Evolutionary conservation across 2,329 filamentous ascomycete species (phyloP), one percentile per base, ranked within the genome.

Genomic region (Apiospora pterosperma): DNA sequence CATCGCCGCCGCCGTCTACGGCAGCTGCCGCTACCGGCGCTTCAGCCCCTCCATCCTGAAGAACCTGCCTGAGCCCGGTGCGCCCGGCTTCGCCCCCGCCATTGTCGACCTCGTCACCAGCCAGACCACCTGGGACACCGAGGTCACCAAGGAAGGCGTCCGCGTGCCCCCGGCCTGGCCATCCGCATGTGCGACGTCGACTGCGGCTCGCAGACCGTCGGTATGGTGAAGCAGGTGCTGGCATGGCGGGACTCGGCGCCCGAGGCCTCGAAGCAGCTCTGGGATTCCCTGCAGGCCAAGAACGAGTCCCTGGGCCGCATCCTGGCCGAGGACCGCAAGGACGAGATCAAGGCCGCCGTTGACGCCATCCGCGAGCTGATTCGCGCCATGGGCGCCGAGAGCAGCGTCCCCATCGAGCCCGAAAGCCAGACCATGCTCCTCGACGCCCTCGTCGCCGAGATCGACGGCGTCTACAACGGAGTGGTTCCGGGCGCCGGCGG

Each of bases 121-220:
- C 64, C 79, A 78, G 4, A 72, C 76, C 4, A 78, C 79, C 28
- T 99, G 96, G 96, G 94, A 98, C 72, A 90, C 89, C 0, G 88
- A 93, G 72, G 88, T 96, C 60, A 78, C 80, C 36, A 90, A 92
- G 71, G 87, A 89, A 5, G 85, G 83, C 19, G 88, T 95, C 62
- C 84, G 83, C 66, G 83, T 98, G 65, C 94, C 95, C 0, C 72
- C 77, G 92, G 92, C 0, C 80, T 97, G 69, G 86, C 90, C 28
- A 82, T 98, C 69, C 87, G 96, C 66, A 96, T 99, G 90, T 97
- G 93, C 74, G 96, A 99, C 74, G 96, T 99, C 7, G 92, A 96
- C 75, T 97, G 94, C 74, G 96, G 96, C 36, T 95, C 90, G 60
- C 88, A 97, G 80, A 98, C 95, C 8, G 94, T 97, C 0, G 87